phyloP scores from a whole-genome alignment of 192 early-diverging fungal species.

The Linnemannia exigua region DNA sequence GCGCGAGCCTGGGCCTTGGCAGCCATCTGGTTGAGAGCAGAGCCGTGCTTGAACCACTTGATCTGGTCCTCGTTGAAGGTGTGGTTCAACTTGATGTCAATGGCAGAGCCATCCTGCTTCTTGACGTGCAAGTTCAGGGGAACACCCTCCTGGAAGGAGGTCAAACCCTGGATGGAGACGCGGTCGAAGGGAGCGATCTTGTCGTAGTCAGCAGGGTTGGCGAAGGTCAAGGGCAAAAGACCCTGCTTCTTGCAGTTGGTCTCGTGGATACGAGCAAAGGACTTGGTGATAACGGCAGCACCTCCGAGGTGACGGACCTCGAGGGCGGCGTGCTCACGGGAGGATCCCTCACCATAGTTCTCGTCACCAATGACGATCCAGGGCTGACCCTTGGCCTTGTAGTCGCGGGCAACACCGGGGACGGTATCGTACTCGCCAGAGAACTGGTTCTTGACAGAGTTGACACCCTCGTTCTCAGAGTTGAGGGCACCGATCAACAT shows the following conservation, averaged over 20 bases:
- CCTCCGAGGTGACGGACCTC: conserved; percentile 97
- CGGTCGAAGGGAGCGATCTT: conserved; percentile 89
- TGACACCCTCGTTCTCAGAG: conserved; percentile 85
- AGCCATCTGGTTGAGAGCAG: conserved; percentile 87
- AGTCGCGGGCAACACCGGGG: conserved; percentile 93
- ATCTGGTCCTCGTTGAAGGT: conserved; percentile 99
- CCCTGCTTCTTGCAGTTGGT: conserved; percentile 99
- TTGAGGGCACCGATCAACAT: conserved; percentile 99
- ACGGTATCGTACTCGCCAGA: conserved; percentile 89
- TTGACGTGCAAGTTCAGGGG: conserved; percentile 87
- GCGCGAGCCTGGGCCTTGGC: conserved; percentile 63
- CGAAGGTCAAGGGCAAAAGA: conserved; percentile 95
- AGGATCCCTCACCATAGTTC: conserved; percentile 99
- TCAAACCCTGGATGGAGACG: conserved; percentile 91
- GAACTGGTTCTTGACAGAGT: conserved; percentile 79
- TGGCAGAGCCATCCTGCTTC: conserved; percentile 82
- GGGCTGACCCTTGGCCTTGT: conserved; percentile 85
- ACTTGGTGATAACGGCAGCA: conserved; percentile 94
- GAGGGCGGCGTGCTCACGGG: conserved; percentile 98
- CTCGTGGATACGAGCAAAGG: conserved; percentile 99
- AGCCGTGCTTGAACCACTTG: conserved; percentile 98
- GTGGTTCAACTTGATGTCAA: conserved; percentile 93
- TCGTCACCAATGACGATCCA: conserved; percentile 99
- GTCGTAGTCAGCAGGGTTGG: conserved; percentile 95
- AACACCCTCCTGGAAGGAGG: conserved; percentile 84